Evolutionary conservation across 1,284 basidiomycete genomes (phyloP).

Genomic region (Trametes sp.): DNA sequence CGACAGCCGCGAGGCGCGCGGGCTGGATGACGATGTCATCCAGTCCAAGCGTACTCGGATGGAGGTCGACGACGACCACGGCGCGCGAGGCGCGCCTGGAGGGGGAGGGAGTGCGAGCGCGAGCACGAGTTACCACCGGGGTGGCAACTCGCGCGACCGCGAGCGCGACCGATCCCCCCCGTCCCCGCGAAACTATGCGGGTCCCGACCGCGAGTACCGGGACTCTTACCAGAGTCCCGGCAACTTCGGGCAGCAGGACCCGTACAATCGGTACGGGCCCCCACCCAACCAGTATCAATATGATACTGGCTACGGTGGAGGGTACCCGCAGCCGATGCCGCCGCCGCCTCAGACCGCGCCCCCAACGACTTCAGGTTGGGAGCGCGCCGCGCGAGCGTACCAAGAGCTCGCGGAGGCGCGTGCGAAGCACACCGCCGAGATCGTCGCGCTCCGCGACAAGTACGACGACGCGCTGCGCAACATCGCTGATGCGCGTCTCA

Average conservation of each 20-base stretch:
- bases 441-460: not conserved
- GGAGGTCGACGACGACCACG: not conserved
- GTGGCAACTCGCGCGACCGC: not conserved
- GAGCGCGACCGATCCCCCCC: not conserved
- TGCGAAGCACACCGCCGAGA: not conserved
- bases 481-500: not conserved
- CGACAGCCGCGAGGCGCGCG: constrained; percentile 37
- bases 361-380: too few relatives aligned
- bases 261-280: too few relatives aligned
- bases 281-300: too few relatives aligned
- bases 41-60: not conserved
- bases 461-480: too few relatives aligned
- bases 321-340: too few relatives aligned
- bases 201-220: too few relatives aligned
- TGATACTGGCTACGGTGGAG: too few relatives aligned
- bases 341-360: too few relatives aligned
- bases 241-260: too few relatives aligned
- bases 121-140: too few relatives aligned
- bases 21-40: constrained; percentile 25
- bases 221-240: too few relatives aligned
- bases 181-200: too few relatives aligned
- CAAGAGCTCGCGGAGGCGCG: not conserved
- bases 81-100: not conserved
- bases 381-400: not conserved
- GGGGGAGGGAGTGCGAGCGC: not conserved